These are phyloP conservation scores for Lactarius hengduanensis DNA, from an alignment of 768 basidiomycete species.

Conservation along the genomic window DNA sequence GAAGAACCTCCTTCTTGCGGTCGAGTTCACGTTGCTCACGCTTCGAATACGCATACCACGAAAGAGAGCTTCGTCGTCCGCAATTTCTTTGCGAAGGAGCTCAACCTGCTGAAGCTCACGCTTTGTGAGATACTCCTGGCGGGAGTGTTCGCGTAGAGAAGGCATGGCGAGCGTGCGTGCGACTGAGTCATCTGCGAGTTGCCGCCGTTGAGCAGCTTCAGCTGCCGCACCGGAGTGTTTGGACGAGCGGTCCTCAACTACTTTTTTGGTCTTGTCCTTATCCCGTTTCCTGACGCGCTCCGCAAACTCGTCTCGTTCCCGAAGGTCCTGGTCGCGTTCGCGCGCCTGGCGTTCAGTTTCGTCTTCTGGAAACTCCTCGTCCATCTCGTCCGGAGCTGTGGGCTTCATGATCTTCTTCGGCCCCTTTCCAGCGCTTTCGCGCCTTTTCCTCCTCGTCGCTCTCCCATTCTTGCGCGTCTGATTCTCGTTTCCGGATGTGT, in stretches of 20 bases:
- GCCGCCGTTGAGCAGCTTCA: constrained; percentile 77
- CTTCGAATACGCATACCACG: constrained; percentile 88
- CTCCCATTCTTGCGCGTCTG: constrained; percentile 83
- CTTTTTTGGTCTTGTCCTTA: constrained; percentile 79
- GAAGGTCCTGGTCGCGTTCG: constrained; percentile 73
- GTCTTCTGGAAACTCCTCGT: constrained; percentile 60
- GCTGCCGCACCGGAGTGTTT: constrained; percentile 69
- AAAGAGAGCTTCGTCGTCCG: constrained; percentile 91
- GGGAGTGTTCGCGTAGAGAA: constrained; percentile 79
- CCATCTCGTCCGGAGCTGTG: constrained; percentile 40
- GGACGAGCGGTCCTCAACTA: constrained; percentile 90
- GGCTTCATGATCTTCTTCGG: constrained; percentile 39
- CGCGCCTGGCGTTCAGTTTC: constrained; percentile 67
- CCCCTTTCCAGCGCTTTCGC: constrained; percentile 59
- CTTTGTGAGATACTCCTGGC: constrained; percentile 95
- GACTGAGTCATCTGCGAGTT: constrained; percentile 64
- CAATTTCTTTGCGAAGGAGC: constrained; percentile 86
- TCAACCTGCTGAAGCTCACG: constrained; percentile 97
- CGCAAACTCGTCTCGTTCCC: constrained; percentile 91
- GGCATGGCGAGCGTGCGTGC: constrained; percentile 56
- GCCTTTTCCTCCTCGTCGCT: constrained; percentile 84
- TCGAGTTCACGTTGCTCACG: constrained; percentile 80
- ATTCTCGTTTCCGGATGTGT: constrained; percentile 76
- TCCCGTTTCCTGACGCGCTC: constrained; percentile 84
- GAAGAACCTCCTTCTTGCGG: constrained; percentile 87